Evolutionary conservation across 2,329 filamentous ascomycete species (phyloP).

Genomic region (Botrytis paeoniae): DNA sequence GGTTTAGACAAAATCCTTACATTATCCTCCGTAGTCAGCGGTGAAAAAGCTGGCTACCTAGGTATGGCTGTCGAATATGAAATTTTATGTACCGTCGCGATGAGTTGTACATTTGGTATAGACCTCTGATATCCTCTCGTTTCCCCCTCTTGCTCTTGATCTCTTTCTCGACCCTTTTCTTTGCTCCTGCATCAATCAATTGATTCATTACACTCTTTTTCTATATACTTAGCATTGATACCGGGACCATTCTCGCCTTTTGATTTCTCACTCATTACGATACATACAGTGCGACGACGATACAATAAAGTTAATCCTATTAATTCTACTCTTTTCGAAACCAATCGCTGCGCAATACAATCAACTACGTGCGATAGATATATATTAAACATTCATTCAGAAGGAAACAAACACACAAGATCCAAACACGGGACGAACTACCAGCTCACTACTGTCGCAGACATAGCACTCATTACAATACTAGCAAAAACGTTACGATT

Average conservation of each 20-base stretch:
- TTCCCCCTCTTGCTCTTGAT: constrained; percentile 15
- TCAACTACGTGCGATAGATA: not conserved
- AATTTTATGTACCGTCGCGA: constrained; percentile 14
- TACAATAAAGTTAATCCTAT: constrained; percentile 7
- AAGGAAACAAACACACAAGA: not conserved
- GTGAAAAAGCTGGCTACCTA: constrained; percentile 13
- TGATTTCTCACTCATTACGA: not conserved
- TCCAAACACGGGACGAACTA: constrained; percentile 13
- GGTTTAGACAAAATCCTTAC: constrained; percentile 15
- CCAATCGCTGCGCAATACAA: not conserved
- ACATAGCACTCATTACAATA: constrained; percentile 5
- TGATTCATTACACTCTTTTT: constrained; percentile 6
- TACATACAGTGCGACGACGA: not conserved
- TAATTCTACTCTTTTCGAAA: constrained; percentile 6
- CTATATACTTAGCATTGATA: constrained; percentile 8
- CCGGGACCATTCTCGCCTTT: not conserved
- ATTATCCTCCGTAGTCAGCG: constrained; percentile 6
- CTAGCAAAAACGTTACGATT: not conserved
- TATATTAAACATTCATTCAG: not conserved
- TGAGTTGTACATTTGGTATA: constrained; percentile 20
- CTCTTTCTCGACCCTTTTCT: constrained; percentile 15
- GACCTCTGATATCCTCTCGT: constrained; percentile 19
- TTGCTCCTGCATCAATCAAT: constrained; percentile 1
- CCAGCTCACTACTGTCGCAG: constrained; percentile 4
- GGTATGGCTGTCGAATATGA: constrained; percentile 6